Conservation (phyloP, 441 rosid species). For the Adansonia gregorii region DNA sequence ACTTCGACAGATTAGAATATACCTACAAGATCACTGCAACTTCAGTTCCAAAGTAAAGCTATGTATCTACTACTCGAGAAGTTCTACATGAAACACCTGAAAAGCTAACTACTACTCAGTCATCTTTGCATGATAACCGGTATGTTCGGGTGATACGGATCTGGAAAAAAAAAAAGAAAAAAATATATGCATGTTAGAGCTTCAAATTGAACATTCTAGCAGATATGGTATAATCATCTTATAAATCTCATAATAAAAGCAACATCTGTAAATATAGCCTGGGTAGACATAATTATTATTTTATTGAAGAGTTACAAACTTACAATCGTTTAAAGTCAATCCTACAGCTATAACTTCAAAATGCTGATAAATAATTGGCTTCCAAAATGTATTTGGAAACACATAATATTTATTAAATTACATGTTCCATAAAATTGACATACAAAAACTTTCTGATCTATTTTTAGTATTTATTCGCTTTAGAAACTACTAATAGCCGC, state of each 20-base stretch:
- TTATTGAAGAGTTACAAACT: not conserved
- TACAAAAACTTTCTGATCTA: not conserved
- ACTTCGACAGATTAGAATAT: not conserved
- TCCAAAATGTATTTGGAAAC: not conserved
- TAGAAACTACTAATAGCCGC: not conserved
- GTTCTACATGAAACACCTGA: not conserved
- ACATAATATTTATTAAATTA: not conserved
- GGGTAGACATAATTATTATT: not conserved
- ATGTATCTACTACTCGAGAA: not conserved
- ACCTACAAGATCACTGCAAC: not conserved
- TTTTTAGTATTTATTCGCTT: not conserved
- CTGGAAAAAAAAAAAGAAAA: constrained; percentile 35
- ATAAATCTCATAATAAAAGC: not conserved
- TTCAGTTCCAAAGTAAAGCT: not conserved
- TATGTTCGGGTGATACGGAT: constrained; percentile 77
- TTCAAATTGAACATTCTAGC: not conserved
- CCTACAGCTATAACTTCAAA: not conserved
- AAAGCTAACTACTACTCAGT: constrained; percentile 21
- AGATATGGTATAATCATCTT: not conserved
- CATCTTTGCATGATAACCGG: constrained; percentile 42
- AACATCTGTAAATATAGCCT: not conserved
- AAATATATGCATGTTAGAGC: not conserved
- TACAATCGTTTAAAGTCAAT: not conserved
- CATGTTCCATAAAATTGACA: not conserved
- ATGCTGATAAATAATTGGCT: not conserved